Evolutionary conservation across 192 early-diverging fungal species (phyloP), one percentile per base, ranked within the genome.

Genomic region (Chytriomyces hyalinus): DNA sequence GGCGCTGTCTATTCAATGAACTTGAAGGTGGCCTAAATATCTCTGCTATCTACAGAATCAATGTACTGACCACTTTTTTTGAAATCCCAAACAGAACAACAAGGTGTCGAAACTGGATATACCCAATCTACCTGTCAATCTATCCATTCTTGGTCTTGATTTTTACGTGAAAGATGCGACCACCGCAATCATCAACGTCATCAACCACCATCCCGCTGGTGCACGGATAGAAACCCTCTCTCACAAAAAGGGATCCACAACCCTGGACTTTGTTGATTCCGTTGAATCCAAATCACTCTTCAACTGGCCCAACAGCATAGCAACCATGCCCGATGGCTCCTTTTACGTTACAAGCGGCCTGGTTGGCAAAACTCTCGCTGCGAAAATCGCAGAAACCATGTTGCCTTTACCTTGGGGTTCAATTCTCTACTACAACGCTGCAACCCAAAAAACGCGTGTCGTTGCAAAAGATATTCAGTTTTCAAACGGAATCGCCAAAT

Each of bases 331-430:
- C n/a, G 13, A 13, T 36, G 50, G 57, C 53, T 73, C 72, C 4
- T 73, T 73, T 63, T 73, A 73, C 28, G 57, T 46, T 8, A 73
- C 72, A 63, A 73, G 61, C 45, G 72, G 72, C 28, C 61, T 46
- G 4, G 43, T n/a, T 8, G 24, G 63, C 10, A 63, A 43, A 8
- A 36, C 11, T 22, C 13, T 13, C 22, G 11, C 36, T 1, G 11
- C 15, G 17, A 20, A 11, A 36, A 10, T 44, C 67, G 26, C 45
- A 0, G 70, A 71, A 28, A 7, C 26, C 7, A 24, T 73, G 8
- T 43, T 24, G 26, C 72, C 72, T 3, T 10, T 71, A 59, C 20
- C 20, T 10, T 45, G 22, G 11, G 72, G 72, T 8, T 63, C n/a
- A 15, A 63, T 73, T 45, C n/a, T 73, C 8, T 73, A 63, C 61